Base-by-base conservation (phyloP, 164 flowering plant species). In the Pachysandra terminalis region DNA sequence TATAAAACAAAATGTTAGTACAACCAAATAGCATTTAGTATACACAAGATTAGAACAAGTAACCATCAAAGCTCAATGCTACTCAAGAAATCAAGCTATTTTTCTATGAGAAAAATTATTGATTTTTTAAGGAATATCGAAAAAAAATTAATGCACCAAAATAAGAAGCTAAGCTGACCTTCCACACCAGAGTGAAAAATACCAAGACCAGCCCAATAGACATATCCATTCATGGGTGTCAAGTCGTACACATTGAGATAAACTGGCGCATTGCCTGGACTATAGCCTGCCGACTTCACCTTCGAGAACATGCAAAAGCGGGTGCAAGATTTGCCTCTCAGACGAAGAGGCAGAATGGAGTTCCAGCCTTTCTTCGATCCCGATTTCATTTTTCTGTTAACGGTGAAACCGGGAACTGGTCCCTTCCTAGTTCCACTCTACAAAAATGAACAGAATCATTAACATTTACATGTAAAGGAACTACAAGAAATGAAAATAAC, bases 111-210 rank as follows among this genome's bases (percentile, higher is more conserved):
- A 15, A 61, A 16, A 35, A 51, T 2, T 0, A 2, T 19, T 56
- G 17, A 35, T 45, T 24, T n/a, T n/a, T 21, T 19, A 56, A 63
- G 26, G 49, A 13, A 59, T n/a, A 56, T 21, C 17, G 51, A 21
- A 23, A 41, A 40, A 24, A 21, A 57, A 3, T n/a, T 4, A 19
- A 64, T 37, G 12, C 13, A 60, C 35, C 19, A 53, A 24, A 56
- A 21, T 5, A 45, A 58, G 65, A 28, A 21, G 0, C 10, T 27
- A 49, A 69, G 48, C 60, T 17, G 21, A 92, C 99, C 99, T 90
- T 95, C 99, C 8, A 95, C 89, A 64, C 99, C 99, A 64, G 98
- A 89, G 79, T 95, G 99, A 81, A 85, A 95, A 67, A 92, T 85
- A 4, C 99, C 99, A 28, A 95, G 79, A 65, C 99, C 99, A 45